Evolutionary conservation across 768 basidiomycete genomes (phyloP).

Genomic region (Boletus reticulatus): DNA sequence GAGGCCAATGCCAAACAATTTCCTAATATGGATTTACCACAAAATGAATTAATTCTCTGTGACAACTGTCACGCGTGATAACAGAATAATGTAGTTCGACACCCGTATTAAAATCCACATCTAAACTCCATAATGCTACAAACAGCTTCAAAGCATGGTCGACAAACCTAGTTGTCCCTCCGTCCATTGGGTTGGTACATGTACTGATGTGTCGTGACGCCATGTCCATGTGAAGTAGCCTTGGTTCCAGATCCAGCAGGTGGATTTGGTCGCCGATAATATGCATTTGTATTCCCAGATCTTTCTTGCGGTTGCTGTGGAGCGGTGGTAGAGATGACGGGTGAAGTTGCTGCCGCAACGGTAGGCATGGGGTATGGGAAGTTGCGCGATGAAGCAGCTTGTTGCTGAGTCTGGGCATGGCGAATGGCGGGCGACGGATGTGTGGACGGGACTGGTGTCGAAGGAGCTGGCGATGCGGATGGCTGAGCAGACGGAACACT

Average conservation of each 20-base stretch:
- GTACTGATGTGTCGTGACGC: conserved; percentile 39
- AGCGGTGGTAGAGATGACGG: conserved; percentile 45
- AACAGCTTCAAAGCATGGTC: conserved; percentile 1
- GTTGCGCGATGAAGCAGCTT: conserved; percentile 21
- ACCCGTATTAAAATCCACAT: background rate
- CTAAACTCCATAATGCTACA: conserved; percentile 5
- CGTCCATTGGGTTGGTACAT: conserved; percentile 48
- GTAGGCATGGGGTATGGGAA: conserved; percentile 76
- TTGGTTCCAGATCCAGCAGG: conserved; percentile 23
- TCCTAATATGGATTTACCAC: background rate
- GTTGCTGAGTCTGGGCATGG: conserved; percentile 32
- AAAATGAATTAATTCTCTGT: conserved; percentile 7
- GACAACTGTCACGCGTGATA: conserved; percentile 21
- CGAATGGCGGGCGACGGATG: conserved; percentile 36
- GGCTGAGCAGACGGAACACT: conserved; percentile 27
- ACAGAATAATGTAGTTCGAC: conserved; percentile 17
- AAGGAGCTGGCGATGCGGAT: conserved; percentile 34
- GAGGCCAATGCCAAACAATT: conserved; percentile 28
- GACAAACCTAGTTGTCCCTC: conserved; percentile 21
- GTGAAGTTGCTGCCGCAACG: conserved; percentile 59
- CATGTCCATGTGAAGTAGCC: conserved; percentile 19
- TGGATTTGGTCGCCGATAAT: conserved; percentile 51
- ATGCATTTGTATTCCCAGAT: conserved; percentile 37
- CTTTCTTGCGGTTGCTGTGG: conserved; percentile 38
- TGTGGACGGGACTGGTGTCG: conserved; percentile 31